Percentiles rank a stretch among this genome's conserved stretches.
These are phyloP conservation scores for Cladophialophora carrionii DNA, from an alignment of 2,329 filamentous ascomycete genomes.

Conservation along the genomic window DNA sequence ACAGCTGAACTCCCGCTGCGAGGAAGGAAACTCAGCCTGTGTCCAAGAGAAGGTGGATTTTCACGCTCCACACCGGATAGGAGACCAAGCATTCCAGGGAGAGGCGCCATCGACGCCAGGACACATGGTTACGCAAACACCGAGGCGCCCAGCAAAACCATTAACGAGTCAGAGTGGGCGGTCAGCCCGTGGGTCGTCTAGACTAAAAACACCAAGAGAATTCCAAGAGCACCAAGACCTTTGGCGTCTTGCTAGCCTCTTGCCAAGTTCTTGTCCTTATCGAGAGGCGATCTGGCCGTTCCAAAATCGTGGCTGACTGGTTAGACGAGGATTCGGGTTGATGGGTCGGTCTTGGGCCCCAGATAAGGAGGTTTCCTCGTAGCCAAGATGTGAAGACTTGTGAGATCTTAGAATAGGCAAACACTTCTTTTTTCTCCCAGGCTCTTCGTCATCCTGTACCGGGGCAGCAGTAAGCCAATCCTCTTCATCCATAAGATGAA, in stretches of 20 bases:
- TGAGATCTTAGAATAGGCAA: background rate
- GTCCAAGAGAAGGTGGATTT: background rate
- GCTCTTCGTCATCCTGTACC: background rate
- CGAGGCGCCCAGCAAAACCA: slow-evolving; percentile 19
- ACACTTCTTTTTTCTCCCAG: background rate
- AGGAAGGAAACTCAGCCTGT: slow-evolving; percentile 1
- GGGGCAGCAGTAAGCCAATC: background rate
- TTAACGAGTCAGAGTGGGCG: slow-evolving; percentile 8
- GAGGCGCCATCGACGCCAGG: background rate
- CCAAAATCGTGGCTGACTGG: slow-evolving; percentile 2
- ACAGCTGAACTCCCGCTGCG: background rate
- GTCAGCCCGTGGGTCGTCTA: slow-evolving; percentile 10
- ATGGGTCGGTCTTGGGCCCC: background rate
- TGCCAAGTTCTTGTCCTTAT: slow-evolving; percentile 17
- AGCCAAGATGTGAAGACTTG: background rate
- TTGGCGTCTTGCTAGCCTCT: slow-evolving; percentile 14
- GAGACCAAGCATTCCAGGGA: slow-evolving; percentile 14
- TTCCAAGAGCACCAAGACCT: slow-evolving; percentile 20
- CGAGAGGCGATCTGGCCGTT: slow-evolving; percentile 6
- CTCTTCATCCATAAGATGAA: background rate
- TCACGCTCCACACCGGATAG: background rate
- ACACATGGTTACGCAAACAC: slow-evolving; percentile 26
- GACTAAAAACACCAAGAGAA: slow-evolving; percentile 21
- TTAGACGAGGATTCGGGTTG: background rate
- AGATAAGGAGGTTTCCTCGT: background rate